A percentile compares a stretch with the other conserved stretches of the same genome.
These are phyloP conservation scores for Waltergamsia citrina DNA, from an alignment of 2,329 filamentous ascomycete species.

Conservation along the genomic window DNA sequence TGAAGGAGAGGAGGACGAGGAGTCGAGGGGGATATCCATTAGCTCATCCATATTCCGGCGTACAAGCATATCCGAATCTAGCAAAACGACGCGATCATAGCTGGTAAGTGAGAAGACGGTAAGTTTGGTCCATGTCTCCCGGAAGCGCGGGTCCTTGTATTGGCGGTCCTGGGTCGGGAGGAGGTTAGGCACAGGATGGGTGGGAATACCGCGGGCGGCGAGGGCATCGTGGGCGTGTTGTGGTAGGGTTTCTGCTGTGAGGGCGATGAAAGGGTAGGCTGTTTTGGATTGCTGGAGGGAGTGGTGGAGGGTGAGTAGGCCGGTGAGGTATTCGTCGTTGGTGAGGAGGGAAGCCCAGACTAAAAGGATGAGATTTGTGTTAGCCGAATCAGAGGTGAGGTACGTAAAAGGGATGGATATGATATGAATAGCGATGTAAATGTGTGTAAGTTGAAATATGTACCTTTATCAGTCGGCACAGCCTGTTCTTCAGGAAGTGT, in stretches of 20 bases:
- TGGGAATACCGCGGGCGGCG: conserved; percentile 56
- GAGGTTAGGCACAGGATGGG: conserved; percentile 63
- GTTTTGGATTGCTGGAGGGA: conserved; percentile 58
- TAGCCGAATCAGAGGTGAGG: too few species aligned
- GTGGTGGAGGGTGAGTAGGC: conserved; percentile 72
- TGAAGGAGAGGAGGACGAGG: too few species aligned
- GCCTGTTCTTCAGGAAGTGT: too few species aligned
- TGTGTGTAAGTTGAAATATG: too few species aligned
- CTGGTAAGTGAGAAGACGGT: conserved; percentile 67
- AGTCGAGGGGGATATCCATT: conserved; percentile 70
- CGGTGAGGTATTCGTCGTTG: conserved; percentile 71
- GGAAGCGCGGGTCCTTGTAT: conserved; percentile 76
- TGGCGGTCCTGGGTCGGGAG: conserved; percentile 43
- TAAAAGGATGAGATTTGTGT: conserved; percentile 23
- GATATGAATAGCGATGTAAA: too few species aligned
- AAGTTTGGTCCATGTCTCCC: conserved; percentile 86
- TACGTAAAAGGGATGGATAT: too few species aligned
- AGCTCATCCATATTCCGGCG: conserved; percentile 83
- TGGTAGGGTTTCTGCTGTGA: conserved; percentile 75
- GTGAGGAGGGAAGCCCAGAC: conserved; percentile 88
- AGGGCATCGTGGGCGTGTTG: conserved; percentile 59
- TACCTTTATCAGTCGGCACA: too few species aligned
- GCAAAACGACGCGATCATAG: conserved; percentile 71
- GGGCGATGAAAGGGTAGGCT: conserved; percentile 68
- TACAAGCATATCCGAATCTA: conserved; percentile 85